Percentiles rank a stretch among this genome's conserved stretches.
Evolutionary conservation across 2,329 filamentous ascomycete genomes (phyloP).

Genomic region (Fusarium udum): DNA sequence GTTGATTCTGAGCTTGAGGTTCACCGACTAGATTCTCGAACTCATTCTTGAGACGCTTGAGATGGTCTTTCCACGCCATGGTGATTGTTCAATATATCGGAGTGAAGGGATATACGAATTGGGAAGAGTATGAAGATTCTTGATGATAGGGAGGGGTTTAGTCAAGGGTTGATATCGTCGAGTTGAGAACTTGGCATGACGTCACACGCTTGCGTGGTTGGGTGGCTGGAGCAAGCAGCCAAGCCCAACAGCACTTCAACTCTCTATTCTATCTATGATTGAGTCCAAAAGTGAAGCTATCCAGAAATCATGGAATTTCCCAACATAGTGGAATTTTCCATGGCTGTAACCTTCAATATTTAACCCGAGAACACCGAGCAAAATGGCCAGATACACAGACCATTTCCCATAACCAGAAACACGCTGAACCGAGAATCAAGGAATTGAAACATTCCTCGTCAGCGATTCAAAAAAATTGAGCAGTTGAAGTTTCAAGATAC

Average conservation of each 20-base stretch:
- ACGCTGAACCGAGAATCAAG: not conserved
- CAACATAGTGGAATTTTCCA: not conserved
- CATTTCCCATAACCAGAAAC: not conserved
- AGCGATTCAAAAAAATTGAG: not conserved
- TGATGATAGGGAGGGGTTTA: not conserved
- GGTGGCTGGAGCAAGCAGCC: slow-evolving; percentile 12
- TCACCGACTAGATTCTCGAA: slow-evolving; percentile 49
- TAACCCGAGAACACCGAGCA: not conserved
- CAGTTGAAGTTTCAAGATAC: not conserved
- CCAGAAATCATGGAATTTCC: not conserved
- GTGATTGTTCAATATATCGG: not conserved
- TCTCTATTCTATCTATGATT: not conserved
- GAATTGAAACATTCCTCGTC: not conserved
- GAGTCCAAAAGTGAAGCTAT: not conserved
- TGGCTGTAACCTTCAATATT: not conserved
- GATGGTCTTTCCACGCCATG: slow-evolving; percentile 52
- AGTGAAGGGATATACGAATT: no score
- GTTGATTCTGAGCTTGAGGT: slow-evolving; percentile 33
- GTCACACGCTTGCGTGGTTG: slow-evolving; percentile 23
- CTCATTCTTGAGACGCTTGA: slow-evolving; percentile 52
- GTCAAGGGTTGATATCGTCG: not conserved
- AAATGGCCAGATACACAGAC: not conserved
- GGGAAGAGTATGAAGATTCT: not conserved
- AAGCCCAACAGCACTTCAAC: not conserved
- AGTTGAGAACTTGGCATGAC: slow-evolving; percentile 24